Conservation (phyloP, 495 filamentous ascomycete species). For the Penicillium riverlandense region DNA sequence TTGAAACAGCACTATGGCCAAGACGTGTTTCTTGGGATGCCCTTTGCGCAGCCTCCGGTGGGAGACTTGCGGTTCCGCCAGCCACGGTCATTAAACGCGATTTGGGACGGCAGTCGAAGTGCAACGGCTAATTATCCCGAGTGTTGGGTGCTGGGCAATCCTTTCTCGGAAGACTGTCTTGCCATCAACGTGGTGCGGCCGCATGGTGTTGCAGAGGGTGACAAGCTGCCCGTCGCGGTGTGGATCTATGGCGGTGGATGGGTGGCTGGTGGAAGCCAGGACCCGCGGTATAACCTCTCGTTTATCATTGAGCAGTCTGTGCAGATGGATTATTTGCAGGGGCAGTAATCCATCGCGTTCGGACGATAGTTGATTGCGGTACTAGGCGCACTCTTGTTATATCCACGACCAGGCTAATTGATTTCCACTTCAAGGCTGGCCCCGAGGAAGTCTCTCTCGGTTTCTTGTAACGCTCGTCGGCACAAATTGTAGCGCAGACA, state of each 20-base stretch:
- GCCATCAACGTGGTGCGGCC: constrained; percentile 42
- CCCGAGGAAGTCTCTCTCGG: constrained; percentile 6
- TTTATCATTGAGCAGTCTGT: constrained; percentile 23
- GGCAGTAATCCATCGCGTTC: too few relatives aligned
- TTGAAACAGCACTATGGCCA: constrained; percentile 18
- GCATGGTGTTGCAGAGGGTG: constrained; percentile 9
- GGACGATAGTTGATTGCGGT: too few relatives aligned
- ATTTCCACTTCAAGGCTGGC: neutral
- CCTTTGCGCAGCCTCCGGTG: constrained; percentile 23
- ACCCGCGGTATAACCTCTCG: constrained; percentile 33
- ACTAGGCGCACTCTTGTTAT: too few relatives aligned
- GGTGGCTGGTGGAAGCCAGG: constrained; percentile 28
- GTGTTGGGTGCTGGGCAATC: constrained; percentile 14
- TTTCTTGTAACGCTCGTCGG: constrained; percentile 56
- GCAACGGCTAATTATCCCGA: constrained; percentile 29
- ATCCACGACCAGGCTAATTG: neutral
- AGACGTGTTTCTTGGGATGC: constrained; percentile 30
- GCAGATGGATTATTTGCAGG: constrained; percentile 10
- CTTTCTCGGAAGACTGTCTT: constrained; percentile 41
- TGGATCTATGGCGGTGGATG: constrained; percentile 43
- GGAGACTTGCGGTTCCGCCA: constrained; percentile 1
- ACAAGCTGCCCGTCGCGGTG: constrained; percentile 37
- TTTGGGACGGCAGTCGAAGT: constrained; percentile 9
- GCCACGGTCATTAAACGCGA: constrained; percentile 10
- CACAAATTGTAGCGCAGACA: constrained; percentile 79